phyloP scores from a whole-genome alignment of 2,329 filamentous ascomycete genomes.

The Calonectria leucothoes region DNA sequence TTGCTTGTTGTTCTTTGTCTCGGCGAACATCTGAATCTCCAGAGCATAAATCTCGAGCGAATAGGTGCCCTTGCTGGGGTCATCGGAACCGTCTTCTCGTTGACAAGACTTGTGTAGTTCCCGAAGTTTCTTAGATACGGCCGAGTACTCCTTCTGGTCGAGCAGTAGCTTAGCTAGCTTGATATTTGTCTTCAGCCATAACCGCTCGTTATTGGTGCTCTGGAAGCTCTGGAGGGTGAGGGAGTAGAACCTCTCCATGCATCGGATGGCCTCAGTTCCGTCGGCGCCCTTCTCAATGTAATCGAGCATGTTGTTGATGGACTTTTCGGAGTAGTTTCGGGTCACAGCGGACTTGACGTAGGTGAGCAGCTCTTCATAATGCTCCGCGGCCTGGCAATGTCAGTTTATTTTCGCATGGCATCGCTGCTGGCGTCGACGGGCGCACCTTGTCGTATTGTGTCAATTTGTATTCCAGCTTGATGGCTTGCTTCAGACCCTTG shows the following conservation, averaged over 20 bases:
- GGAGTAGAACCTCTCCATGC: conserved; percentile 96
- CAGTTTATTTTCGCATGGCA: conserved; percentile 24
- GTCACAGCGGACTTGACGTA: conserved; percentile 98
- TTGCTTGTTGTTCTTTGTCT: conserved; percentile 97
- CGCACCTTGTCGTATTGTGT: conserved; percentile 83
- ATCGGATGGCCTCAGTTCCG: conserved; percentile 75
- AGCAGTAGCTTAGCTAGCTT: conserved; percentile 93
- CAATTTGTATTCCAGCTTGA: conserved; percentile 96
- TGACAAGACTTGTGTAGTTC: conserved; percentile 93
- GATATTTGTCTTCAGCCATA: conserved; percentile 98
- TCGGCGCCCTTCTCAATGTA: conserved; percentile 92
- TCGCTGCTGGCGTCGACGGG: not conserved
- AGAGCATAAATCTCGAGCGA: conserved; percentile 95
- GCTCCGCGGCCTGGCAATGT: conserved; percentile 83
- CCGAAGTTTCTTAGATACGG: conserved; percentile 83
- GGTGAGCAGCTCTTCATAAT: conserved; percentile 94
- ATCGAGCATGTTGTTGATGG: conserved; percentile 99
- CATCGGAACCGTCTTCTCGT: conserved; percentile 85
- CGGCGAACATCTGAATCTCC: conserved; percentile 98
- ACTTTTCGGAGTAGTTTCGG: conserved; percentile 98
- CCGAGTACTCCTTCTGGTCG: conserved; percentile 87
- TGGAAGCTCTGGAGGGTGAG: conserved; percentile 95
- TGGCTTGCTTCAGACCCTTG: conserved; percentile 97
- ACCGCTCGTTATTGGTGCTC: conserved; percentile 94
- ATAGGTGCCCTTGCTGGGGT: conserved; percentile 96